Evolutionary conservation across 1,139 yeast genomes (phyloP), one percentile per base, ranked within the genome.

Genomic region (Suhomyces terraborum): DNA sequence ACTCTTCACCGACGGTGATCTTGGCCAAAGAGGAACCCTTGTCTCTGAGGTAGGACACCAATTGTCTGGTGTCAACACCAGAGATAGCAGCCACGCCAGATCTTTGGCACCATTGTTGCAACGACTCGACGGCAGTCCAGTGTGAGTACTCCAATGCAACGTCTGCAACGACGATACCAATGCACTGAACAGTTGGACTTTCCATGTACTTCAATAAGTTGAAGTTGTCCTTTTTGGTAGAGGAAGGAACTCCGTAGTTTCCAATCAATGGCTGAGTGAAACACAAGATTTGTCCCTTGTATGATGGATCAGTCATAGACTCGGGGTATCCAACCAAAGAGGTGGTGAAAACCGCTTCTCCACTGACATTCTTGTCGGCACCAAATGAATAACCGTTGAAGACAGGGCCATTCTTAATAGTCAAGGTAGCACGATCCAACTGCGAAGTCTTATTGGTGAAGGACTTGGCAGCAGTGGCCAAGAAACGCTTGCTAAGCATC

Each of bases 301-400:
- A 93, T 6, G 96, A 88, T 30, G 98, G 98, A 64, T 93, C 98
- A 20, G 98, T 91, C 96, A 93, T 91, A 17, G 96, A 88, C 67
- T 93, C 98, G 8, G 98, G 98, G 64, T 93, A 93, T 13, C 98
- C 98, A 10, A 93, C 98, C 59, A 93, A 75, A 5, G 98, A 93
- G 26, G 98, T 93, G 35, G 98, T 88, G 73, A 93, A 93, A 33
- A 93, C 98, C 12, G 97, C 96, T 67, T 93, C 98, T 49, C 98
- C 98, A 49, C 95, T 83, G 47, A 88, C 80, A 55, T 88, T 88
- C 52, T 84, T 82, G 66, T 88, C 82, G 39, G 98, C 96, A 58
- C 98, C 98, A 60, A 93, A 93, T 2, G 98, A 91, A 59, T 80
- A 82, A 32, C 98, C 98, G 56, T 79, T 81, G 74, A 88, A 91